These are phyloP conservation scores for Schizophyllum commune DNA, from an alignment of 1,284 basidiomycete species.

Conservation along the genomic window DNA sequence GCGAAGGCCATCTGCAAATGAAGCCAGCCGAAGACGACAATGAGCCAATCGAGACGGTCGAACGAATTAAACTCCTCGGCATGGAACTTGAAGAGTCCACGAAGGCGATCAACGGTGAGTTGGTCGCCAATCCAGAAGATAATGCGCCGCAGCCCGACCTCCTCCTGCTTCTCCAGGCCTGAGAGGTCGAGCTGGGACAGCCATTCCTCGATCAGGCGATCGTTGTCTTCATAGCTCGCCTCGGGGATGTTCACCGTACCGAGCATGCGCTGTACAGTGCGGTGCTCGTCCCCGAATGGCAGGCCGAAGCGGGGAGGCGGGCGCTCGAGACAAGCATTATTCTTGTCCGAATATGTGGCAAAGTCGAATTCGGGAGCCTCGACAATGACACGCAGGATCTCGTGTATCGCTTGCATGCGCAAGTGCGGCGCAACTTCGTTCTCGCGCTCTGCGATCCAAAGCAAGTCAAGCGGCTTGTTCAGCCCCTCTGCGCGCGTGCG, in stretches of 20 bases:
- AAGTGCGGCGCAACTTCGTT: conserved; percentile 11
- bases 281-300: conserved; percentile 18
- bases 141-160: conserved; percentile 12
- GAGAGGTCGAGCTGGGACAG: conserved; percentile 18
- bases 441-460: conserved; percentile 15
- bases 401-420: conserved; percentile 10
- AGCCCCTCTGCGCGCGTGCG: conserved; percentile 14
- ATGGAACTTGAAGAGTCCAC: conserved; percentile 7
- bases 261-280: conserved; percentile 22
- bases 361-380: conserved; percentile 20
- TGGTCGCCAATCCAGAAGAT: conserved; percentile 26
- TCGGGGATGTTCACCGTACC: conserved; percentile 25
- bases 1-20: conserved; percentile 15
- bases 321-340: conserved; percentile 10
- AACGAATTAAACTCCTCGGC: conserved; percentile 14
- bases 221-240: conserved; percentile 29
- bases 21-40: conserved; percentile 15
- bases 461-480: conserved; percentile 16
- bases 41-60: conserved; percentile 13
- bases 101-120: conserved; percentile 20
- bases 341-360: conserved; percentile 13
- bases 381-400: conserved; percentile 18
- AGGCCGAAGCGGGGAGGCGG: conserved; percentile 20
- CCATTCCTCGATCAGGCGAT: conserved; percentile 17
- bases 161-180: conserved; percentile 11